A percentile compares a stretch with the other conserved stretches of the same genome.
phyloP scores from a whole-genome alignment of 2,329 filamentous ascomycete genomes.

The Sporothrix mexicana region DNA sequence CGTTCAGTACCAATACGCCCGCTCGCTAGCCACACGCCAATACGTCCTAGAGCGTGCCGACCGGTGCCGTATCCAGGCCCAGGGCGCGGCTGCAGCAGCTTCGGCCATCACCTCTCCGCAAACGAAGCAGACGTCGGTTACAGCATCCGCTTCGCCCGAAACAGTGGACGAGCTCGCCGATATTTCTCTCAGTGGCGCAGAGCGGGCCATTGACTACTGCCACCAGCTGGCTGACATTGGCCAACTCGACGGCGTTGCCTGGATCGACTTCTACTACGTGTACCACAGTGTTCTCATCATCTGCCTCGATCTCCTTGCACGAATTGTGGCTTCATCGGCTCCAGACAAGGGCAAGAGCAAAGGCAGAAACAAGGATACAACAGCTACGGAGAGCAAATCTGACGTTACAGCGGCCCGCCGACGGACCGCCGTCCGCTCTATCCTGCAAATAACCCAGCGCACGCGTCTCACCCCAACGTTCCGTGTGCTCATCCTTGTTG shows the following conservation, averaged over 20 bases:
- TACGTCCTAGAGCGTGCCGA: constrained; percentile 34
- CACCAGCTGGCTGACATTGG: constrained; percentile 46
- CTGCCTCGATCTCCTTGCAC: constrained; percentile 36
- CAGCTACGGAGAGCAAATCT: neutral
- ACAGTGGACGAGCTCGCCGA: constrained; percentile 31
- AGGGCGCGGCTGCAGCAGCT: neutral
- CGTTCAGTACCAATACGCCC: constrained; percentile 49
- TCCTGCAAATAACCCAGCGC: constrained; percentile 30
- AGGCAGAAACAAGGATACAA: neutral
- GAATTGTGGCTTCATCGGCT: constrained; percentile 8
- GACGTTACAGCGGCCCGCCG: constrained; percentile 23
- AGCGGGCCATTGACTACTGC: constrained; percentile 44
- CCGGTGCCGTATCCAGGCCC: constrained; percentile 24
- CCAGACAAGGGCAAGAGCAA: neutral
- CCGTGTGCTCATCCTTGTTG: constrained; percentile 33
- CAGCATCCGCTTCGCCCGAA: neutral
- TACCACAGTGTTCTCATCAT: constrained; percentile 39
- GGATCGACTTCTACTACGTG: constrained; percentile 51
- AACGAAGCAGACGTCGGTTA: neutral
- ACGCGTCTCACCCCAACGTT: constrained; percentile 32
- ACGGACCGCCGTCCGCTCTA: constrained; percentile 28
- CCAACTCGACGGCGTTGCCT: constrained; percentile 49
- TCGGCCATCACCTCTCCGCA: neutral
- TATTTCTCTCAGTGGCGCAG: constrained; percentile 47
- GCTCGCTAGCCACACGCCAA: constrained; percentile 41